These are phyloP conservation scores for Geosiphon pyriformis DNA, from an alignment of 192 early-diverging fungal species.

Conservation along the genomic window DNA sequence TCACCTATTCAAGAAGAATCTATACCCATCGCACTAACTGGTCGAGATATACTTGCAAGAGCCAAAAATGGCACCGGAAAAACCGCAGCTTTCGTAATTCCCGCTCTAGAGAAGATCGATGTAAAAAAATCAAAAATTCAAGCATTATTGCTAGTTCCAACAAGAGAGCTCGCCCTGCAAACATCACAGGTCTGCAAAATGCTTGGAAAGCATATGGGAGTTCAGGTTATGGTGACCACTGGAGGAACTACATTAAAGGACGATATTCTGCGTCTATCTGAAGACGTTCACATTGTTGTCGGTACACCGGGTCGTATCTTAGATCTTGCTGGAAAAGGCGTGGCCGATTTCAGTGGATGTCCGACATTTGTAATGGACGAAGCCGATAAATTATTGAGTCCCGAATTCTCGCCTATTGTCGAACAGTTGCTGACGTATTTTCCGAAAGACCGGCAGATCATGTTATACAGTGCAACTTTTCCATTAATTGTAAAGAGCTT, in stretches of 20 bases:
- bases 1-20: constrained; percentile 99
- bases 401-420: constrained; percentile 98
- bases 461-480: constrained; percentile 97
- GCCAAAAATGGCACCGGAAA: constrained; percentile 95
- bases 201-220: constrained; percentile 91
- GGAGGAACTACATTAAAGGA: constrained; percentile 98
- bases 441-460: constrained; percentile 85
- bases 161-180: constrained; percentile 95
- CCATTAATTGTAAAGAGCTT: constrained; percentile 96
- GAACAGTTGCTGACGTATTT: constrained; percentile 93
- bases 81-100: constrained; percentile 97
- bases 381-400: constrained; percentile 96
- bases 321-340: constrained; percentile 91
- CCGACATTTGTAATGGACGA: constrained; percentile 98
- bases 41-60: constrained; percentile 92
- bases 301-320: constrained; percentile 96
- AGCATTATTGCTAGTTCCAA: constrained; percentile 91
- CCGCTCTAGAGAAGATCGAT: constrained; percentile 90
- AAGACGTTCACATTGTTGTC: constrained; percentile 94
- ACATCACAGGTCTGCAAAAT: constrained; percentile 99
- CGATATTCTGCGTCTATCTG: constrained; percentile 91
- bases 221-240: constrained; percentile 99
- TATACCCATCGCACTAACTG: constrained; percentile 94
- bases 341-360: constrained; percentile 87
- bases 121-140: constrained; percentile 83